Base-by-base conservation (phyloP, 768 basidiomycete species). In the Pleurotus giganteus region DNA sequence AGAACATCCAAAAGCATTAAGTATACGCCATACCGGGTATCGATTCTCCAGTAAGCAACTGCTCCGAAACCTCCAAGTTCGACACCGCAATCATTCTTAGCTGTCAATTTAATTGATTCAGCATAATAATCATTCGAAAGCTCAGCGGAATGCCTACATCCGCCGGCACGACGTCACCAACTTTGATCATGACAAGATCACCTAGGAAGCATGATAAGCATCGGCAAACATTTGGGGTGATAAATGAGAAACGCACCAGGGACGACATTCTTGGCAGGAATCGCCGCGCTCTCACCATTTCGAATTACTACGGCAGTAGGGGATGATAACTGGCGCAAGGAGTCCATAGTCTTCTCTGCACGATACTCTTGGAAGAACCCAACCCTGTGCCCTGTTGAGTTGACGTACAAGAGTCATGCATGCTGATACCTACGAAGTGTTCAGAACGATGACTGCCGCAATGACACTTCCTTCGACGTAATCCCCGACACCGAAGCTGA, bases 251-350 rank as follows among this genome's bases (percentile, higher is more conserved):
- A 27, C 49, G 9, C 19, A 51, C 49, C 49, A 51, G 49, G 49
- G 49, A 51, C 49, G n/a, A 51, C 49, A 37, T 51, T 51, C 49
- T 51, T 51, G 49, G 49, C 49, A 36, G 49, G 49, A 36, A 51
- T 51, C 12, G 49, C 49, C 34, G 49, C 29, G 34, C 49, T 51
- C 49, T 51, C 49, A 17, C 49, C 49, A 51, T 51, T 51, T 19
- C 49, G 49, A 37, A 51, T 51, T 15, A 51, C 49, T 12, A 51
- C 49, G 15, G 49, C 49, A 24, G 49, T 51, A 15, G 49, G 49
- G 15, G 49, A 51, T 19, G 49, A 51, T 13, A 51, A 23, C 24
- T 51, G 49, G 19, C 49, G 49, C 9, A 51, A 37, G 4, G 49
- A 51, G n/a, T 51, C 49, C 49, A 51, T 51, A 24, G 49, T 51